These are phyloP conservation scores for Aspergillus fructus DNA, from an alignment of 2,329 filamentous ascomycete species.

Conservation along the genomic window DNA sequence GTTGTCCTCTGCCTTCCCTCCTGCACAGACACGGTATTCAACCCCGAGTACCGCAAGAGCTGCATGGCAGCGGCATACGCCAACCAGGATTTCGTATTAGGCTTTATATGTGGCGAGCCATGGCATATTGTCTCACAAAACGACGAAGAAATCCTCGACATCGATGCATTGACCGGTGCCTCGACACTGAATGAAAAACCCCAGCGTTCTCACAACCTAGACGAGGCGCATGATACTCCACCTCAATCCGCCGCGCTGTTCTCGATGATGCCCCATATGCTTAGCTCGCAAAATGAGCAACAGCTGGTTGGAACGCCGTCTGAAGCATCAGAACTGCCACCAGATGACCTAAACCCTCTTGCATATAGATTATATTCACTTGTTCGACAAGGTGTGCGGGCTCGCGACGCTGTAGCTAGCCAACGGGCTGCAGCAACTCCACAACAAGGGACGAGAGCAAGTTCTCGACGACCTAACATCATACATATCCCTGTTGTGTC, in stretches of 20 bases:
- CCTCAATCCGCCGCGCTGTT: conserved; percentile 17
- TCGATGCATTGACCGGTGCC: conserved; percentile 15
- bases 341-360: conserved; percentile 12
- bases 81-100: conserved; percentile 42
- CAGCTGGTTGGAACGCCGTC: conserved; percentile 10
- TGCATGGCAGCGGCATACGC: conserved; percentile 39
- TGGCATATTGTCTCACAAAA: conserved; percentile 34
- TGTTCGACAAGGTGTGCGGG: conserved; percentile 11
- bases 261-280: conserved; percentile 17
- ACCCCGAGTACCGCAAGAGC: conserved; percentile 33
- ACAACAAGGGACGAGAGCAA: not conserved
- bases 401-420: conserved; percentile 10
- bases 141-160: conserved; percentile 28
- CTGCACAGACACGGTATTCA: conserved; percentile 30
- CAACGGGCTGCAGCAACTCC: not conserved
- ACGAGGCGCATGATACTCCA: conserved; percentile 15
- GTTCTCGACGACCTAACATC: conserved; percentile 1
- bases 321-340: not conserved
- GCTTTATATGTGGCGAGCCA: conserved; percentile 36
- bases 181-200: conserved; percentile 15
- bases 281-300: conserved; percentile 13
- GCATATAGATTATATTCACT: conserved; percentile 14
- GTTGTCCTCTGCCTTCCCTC: conserved; percentile 39
- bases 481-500: conserved; percentile 17
- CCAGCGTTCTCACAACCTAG: conserved; percentile 13